These are phyloP conservation scores for Rhodotorula toruloides DNA, from an alignment of 768 basidiomycete species.

Conservation along the genomic window DNA sequence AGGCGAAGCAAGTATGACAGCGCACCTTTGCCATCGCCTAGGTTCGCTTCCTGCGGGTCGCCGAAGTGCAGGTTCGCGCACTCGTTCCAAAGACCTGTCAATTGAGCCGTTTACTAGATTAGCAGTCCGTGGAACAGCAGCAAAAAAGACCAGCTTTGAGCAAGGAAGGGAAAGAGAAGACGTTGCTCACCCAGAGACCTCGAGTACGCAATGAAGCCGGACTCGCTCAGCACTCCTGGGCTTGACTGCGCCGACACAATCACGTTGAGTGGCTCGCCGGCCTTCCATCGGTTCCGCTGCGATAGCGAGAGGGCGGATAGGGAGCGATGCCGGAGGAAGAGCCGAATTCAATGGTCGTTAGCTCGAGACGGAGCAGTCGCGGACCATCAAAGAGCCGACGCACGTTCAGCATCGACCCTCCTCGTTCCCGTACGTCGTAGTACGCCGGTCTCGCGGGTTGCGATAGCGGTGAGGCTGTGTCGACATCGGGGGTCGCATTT, in stretches of 20 bases:
- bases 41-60: constrained; percentile 66
- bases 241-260: constrained; percentile 75
- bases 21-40: constrained; percentile 66
- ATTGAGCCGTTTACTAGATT: background rate
- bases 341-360: constrained; percentile 14
- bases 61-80: constrained; percentile 76
- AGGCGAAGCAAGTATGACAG: background rate
- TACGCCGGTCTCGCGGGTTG: constrained; percentile 45
- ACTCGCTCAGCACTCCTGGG: constrained; percentile 69
- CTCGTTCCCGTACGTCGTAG: constrained; percentile 66
- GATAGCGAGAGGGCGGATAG: background rate
- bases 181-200: constrained; percentile 46
- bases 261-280: constrained; percentile 76
- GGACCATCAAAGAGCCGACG: constrained; percentile 40
- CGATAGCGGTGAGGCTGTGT: background rate
- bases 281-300: constrained; percentile 22
- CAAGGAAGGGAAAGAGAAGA: constrained; percentile 2
- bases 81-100: constrained; percentile 69
- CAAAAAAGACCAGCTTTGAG: constrained; percentile 4
- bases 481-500: background rate
- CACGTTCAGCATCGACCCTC: constrained; percentile 73
- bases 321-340: background rate
- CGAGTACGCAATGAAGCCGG: constrained; percentile 66
- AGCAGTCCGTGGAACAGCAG: background rate
- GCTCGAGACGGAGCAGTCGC: fast-evolving